A percentile compares a stretch with the other conserved stretches of the same genome.
Evolutionary conservation across 139 green algal species (phyloP).

Genomic region (Yamagishiella unicocca): DNA sequence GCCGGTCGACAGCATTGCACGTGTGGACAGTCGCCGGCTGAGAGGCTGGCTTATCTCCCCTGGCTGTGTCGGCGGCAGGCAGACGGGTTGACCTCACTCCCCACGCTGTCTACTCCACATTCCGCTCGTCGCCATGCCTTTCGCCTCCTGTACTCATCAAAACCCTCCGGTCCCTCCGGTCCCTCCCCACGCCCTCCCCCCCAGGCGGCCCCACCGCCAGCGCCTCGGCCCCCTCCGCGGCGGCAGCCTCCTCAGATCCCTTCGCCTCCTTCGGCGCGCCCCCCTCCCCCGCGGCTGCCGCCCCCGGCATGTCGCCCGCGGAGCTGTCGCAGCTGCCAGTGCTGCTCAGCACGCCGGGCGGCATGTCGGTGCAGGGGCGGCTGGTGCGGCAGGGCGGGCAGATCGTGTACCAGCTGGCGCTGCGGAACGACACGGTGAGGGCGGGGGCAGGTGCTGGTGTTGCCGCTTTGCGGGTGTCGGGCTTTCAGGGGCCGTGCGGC

Average conservation of each 20-base stretch:
- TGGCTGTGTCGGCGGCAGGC: too few relatives aligned
- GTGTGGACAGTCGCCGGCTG: too few relatives aligned
- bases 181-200: neutral
- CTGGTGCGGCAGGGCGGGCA: constrained; percentile 67
- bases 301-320: constrained; percentile 15
- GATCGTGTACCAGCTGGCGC: constrained; percentile 36
- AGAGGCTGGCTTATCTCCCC: too few relatives aligned
- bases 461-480: too few relatives aligned
- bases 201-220: neutral
- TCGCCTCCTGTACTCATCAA: too few relatives aligned
- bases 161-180: too few relatives aligned
- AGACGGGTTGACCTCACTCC: too few relatives aligned
- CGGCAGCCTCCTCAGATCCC: constrained; percentile 23
- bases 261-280: constrained; percentile 55
- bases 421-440: constrained; percentile 43
- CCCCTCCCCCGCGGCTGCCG: neutral
- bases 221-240: neutral
- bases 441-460: neutral
- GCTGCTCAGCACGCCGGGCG: constrained; percentile 67
- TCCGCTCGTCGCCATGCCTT: too few relatives aligned
- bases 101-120: too few relatives aligned
- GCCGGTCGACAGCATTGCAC: too few relatives aligned
- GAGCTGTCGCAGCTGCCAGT: constrained; percentile 64
- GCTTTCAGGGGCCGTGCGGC: too few relatives aligned
- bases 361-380: constrained; percentile 75